phyloP scores from a whole-genome alignment of 345 rosid species.

The Clarkia xantiana region DNA sequence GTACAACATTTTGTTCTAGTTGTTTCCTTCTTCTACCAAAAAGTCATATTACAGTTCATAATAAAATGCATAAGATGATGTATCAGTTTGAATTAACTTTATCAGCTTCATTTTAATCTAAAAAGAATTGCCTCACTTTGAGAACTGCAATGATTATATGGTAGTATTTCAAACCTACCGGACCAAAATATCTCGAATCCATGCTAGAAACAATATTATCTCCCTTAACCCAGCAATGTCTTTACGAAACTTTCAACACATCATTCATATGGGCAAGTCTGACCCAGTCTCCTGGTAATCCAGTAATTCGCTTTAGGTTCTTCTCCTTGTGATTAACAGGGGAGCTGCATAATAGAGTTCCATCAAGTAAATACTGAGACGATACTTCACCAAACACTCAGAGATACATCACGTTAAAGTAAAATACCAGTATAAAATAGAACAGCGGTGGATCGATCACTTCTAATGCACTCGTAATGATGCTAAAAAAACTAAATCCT shows the following conservation, averaged over 20 bases:
- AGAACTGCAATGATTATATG: no score
- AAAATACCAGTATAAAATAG: no score
- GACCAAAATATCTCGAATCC: conserved; percentile 78
- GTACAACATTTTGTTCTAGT: no score
- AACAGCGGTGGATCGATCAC: no score
- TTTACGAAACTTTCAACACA: conserved; percentile 55
- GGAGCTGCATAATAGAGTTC: conserved; percentile 35
- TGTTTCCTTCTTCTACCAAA: no score
- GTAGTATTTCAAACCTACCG: conserved; percentile 40
- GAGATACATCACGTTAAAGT: neutral
- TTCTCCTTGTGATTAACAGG: conserved; percentile 52
- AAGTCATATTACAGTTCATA: no score
- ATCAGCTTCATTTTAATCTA: no score
- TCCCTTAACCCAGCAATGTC: conserved; percentile 98
- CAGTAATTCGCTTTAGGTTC: conserved; percentile 73
- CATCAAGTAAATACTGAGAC: conserved; percentile 1
- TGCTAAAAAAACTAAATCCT: no score
- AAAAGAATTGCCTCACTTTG: no score
- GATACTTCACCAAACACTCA: neutral
- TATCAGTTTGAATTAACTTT: no score
- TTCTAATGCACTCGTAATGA: no score
- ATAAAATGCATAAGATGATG: no score
- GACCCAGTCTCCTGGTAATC: conserved; percentile 84
- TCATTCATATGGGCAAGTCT: conserved; percentile 31
- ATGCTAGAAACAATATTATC: conserved; percentile 47